phyloP scores from a whole-genome alignment of 495 filamentous ascomycete species.

The Choiromyces venosus region DNA sequence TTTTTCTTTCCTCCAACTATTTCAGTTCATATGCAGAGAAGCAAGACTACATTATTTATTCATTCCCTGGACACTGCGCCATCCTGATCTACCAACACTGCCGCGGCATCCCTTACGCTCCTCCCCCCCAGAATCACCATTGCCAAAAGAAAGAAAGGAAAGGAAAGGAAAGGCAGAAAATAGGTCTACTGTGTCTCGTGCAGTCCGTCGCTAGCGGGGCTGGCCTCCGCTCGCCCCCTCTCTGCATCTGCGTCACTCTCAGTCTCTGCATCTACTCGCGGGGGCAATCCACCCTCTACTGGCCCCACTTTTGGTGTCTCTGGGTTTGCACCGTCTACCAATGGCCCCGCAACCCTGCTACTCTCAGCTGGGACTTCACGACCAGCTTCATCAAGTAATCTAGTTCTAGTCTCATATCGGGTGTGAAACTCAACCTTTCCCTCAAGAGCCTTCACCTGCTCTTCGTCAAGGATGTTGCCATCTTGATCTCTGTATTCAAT shows the following conservation, averaged over 20 bases:
- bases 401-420: slow-evolving; percentile 82
- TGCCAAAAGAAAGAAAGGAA: not conserved
- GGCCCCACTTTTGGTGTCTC: slow-evolving; percentile 16
- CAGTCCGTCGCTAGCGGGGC: not conserved
- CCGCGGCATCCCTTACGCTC: not conserved
- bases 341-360: slow-evolving; percentile 40
- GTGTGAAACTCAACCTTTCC: slow-evolving; percentile 95
- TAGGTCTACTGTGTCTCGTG: not conserved
- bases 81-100: not conserved
- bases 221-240: not conserved
- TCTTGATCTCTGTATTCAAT: slow-evolving; percentile 93
- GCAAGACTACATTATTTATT: slow-evolving; percentile 1
- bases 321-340: slow-evolving; percentile 28
- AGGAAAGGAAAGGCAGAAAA: not conserved
- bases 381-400: slow-evolving; percentile 69
- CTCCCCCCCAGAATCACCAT: not conserved
- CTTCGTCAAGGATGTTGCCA: slow-evolving; percentile 77
- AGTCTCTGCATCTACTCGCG: not conserved
- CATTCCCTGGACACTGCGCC: not conserved
- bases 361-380: slow-evolving; percentile 58
- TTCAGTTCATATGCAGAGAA: not conserved
- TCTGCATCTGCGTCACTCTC: not conserved
- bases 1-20: too few species aligned
- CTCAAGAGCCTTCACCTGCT: slow-evolving; percentile 73
- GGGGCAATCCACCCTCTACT: not conserved